Evolutionary conservation across 768 basidiomycete species (phyloP), one percentile per base, ranked within the genome.

Genomic region (Rhizopogon rudus): DNA sequence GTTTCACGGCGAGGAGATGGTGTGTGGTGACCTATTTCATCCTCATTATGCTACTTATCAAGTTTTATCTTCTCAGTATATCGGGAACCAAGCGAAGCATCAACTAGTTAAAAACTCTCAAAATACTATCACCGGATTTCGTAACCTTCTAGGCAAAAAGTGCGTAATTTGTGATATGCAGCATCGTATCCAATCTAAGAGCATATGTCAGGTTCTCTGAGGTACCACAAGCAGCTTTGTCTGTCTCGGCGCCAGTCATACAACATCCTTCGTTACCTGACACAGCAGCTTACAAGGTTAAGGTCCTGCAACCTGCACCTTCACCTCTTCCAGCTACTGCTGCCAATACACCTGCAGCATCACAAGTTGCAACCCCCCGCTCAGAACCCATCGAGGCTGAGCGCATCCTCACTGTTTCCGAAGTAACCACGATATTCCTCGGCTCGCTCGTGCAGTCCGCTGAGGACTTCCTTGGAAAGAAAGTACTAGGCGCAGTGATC

Each of bases 91-190:
- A 66, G 96, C 95, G 40, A 92, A 87, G 65, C 87, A 84, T 3
- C 97, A 98, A 67, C 86, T 98, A 40, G 91, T 98, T 13, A 97
- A 97, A 74, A 98, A 99, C 71, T 75, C 88, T 0, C 79, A 86
- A 64, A 98, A 99, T 69, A 96, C 95, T 16, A 94, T 98, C 63
- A 84, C 83, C n/a, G 91, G 89, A 1, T 98, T 98, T 78, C 81
- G 95, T 25, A 93, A 97, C 68, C 76, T 98, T 7, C 76, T 99
- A 28, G 96, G 96, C 53, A 91, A 93, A 78, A 93, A 85, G 88
- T 95, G 56, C 28, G 82, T 73, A n/a, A 12, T 17, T 29, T 46
- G 25, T 33, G 9, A n/a, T 35, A 25, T 28, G 9, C 35, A 37
- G 22, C 20, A 48, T 37, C 13, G 14, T 16, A 25, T 37, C 12